Evolutionary conservation across 2,329 filamentous ascomycete species (phyloP), one percentile per base, ranked within the genome.

Genomic region (Fusarium buharicum): DNA sequence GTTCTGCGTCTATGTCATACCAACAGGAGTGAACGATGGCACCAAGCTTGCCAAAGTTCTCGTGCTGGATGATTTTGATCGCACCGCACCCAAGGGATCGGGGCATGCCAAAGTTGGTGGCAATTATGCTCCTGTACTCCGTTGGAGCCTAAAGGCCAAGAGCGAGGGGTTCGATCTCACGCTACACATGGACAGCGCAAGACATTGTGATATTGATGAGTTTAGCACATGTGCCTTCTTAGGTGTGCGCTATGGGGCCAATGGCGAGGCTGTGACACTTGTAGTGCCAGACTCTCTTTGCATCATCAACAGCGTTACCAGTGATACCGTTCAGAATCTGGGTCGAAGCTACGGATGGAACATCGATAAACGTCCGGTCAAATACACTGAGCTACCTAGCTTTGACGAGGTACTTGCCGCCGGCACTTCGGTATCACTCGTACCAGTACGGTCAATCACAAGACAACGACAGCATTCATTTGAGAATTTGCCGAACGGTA

Each of bases 191-290:
- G 94, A 98, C 78, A 94, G 91, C 74, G 88, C 88, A 71, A 90
- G 86, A 12, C 86, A 93, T 67, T 89, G 86, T 56, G 92, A 95
- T 74, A 86, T 98, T 60, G 94, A 98, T 72, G 94, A 98, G 82
- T 98, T 98, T 74, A 95, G 90, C 66, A 98, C 94, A 0, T 93
- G 89, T 63, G 94, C 92, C 1, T 97, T 98, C 76, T 90, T 98
- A 65, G 94, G 93, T 4, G 89, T 91, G 27, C 27, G 27, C 27
- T 9, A 28, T 9, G 81, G 84, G 66, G 83, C 83, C 51, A 45
- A 86, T 36, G 84, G 82, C 5, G 82, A 83, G 5, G 77, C 84
- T 30, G 80, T 89, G 14, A 93, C 90, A 9, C 80, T 97, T 4
- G 88, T 95, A 7, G 88, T 94, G 16, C 93, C 94, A 1, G 90